Conservation (phyloP, 305 asterid species). For the Euphrasia arctica region DNA sequence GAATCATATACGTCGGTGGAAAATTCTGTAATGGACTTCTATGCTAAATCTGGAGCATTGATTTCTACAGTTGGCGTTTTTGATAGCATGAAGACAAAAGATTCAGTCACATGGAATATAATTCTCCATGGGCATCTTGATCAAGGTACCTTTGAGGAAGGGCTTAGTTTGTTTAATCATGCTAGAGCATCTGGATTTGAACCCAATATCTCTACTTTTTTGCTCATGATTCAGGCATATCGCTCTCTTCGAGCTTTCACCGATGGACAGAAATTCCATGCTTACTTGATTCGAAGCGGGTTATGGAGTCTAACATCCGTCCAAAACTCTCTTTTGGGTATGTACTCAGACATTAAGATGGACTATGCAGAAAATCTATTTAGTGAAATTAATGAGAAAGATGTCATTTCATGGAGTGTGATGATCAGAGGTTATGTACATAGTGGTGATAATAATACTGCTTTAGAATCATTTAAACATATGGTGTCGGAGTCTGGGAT, state of each 20-base stretch:
- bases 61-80: conserved; percentile 46
- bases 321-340: conserved; percentile 62
- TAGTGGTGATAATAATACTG: conserved; percentile 31
- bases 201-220: conserved; percentile 75
- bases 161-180: conserved; percentile 46
- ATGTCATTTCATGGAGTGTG: conserved; percentile 80
- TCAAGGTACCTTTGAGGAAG: conserved; percentile 44
- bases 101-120: conserved; percentile 89
- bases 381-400: conserved; percentile 64
- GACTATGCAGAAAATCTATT: conserved; percentile 59
- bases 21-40: conserved; percentile 74
- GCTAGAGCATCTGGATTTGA: conserved; percentile 56
- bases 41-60: conserved; percentile 59
- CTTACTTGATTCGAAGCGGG: conserved; percentile 59
- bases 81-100: conserved; percentile 43
- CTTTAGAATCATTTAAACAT: conserved; percentile 48
- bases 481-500: conserved; percentile 46
- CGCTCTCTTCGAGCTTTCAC: conserved; percentile 38
- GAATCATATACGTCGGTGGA: conserved; percentile 47
- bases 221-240: conserved; percentile 63
- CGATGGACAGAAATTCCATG: conserved; percentile 56
- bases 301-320: conserved; percentile 50
- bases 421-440: conserved; percentile 61
- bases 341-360: conserved; percentile 55
- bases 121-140: conserved; percentile 57